Evolutionary conservation across 805 yeast genomes (phyloP).

Genomic region (Myxozyma sirexii): DNA sequence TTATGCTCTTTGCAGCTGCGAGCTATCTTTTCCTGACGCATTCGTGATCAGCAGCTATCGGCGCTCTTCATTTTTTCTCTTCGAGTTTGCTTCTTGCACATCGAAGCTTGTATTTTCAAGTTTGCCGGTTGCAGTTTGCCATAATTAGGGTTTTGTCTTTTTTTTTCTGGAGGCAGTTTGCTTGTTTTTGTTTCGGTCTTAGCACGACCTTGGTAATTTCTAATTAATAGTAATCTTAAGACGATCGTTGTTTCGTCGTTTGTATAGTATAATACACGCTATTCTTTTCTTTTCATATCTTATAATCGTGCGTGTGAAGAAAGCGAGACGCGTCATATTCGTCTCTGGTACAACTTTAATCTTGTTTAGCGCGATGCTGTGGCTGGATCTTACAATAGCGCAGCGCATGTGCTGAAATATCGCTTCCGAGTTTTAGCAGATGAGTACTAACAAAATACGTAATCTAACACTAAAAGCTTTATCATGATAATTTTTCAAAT

Average conservation of each 20-base stretch:
- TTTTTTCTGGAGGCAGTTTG: background rate
- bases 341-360: too few relatives aligned
- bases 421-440: too few relatives aligned
- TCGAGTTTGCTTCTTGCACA: background rate
- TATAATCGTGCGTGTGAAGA: background rate
- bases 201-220: slow-evolving; percentile 2
- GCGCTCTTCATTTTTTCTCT: background rate
- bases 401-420: too few relatives aligned
- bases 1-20: too few relatives aligned
- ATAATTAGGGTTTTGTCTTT: background rate
- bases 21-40: too few relatives aligned
- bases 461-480: too few relatives aligned
- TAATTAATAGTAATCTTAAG: slow-evolving; percentile 1
- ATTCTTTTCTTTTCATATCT: background rate
- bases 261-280: background rate
- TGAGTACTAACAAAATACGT: too few relatives aligned
- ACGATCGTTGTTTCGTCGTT: background rate
- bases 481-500: too few relatives aligned
- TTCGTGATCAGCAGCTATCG: background rate
- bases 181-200: background rate
- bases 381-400: too few relatives aligned
- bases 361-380: too few relatives aligned
- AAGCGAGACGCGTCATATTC: too few relatives aligned
- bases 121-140: background rate
- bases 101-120: background rate